Base-by-base conservation (phyloP, 306 rosid genomes). In the Cucumis hystrix region DNA sequence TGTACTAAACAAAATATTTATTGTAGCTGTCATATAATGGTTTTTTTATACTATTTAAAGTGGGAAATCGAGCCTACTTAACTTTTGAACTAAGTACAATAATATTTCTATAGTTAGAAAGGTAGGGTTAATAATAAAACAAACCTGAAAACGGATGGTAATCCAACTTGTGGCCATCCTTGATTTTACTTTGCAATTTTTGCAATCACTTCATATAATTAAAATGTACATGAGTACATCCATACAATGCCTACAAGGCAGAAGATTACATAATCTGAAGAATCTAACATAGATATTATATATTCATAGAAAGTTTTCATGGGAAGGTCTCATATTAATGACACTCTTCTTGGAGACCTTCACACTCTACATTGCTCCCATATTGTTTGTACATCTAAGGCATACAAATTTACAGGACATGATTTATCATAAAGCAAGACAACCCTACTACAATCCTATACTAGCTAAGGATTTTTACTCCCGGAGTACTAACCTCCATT, bases 381-480 rank as follows among this genome's bases (percentile, higher is more conserved):
- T 49, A 11, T 71, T 25, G 35, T 47, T 66, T 51, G 55, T 72
- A 33, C 77, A 52, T 2, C 52, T 1, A 14, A 30, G 7, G 14
- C 25, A 72, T 30, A 15, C 18, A 73, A 23, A 47, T 65, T 25
- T 45, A 11, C 6, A 69, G 56, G 35, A 67, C 55, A 21, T 69
- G 75, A 16, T 68, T 43, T 68, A 43, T 8, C 56, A 43, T 30
- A 33, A 67, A 41, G 18, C 55, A 2, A 16, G 18, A 30, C 18
- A 67, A 17, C 11, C 11, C 55, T 67, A 65, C 49, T 35, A 12
- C 10, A 5, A 13, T 65, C 41, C 71, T 65, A 65, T n/a, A 63
- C 79, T 86, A 91, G 82, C 93, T 78, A 60, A 28, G 90, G 69
- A 95, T 92, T 63, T 89, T 80, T 2, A 95, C 89, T 60, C 90